These are phyloP conservation scores for Elsinoe batatas DNA, from an alignment of 2,329 filamentous ascomycete species.

Conservation along the genomic window DNA sequence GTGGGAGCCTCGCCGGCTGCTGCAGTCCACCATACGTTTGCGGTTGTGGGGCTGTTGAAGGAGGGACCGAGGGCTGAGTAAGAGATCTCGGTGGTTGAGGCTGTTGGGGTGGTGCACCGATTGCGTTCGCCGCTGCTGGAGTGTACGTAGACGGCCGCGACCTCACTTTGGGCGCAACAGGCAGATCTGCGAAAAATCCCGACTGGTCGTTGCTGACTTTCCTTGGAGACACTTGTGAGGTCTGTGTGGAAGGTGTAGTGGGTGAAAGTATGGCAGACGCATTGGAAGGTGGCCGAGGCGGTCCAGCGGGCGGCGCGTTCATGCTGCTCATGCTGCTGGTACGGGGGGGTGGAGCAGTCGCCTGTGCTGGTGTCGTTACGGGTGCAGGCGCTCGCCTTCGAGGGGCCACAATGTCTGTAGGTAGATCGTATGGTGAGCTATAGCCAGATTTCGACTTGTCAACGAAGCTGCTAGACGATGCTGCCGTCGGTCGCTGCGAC, in stretches of 20 bases:
- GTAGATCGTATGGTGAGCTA: constrained; percentile 86
- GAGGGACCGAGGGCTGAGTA: constrained; percentile 16
- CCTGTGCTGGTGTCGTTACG: constrained; percentile 29
- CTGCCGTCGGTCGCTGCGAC: constrained; percentile 11
- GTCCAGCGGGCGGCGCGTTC: constrained; percentile 14
- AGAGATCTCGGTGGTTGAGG: constrained; percentile 16
- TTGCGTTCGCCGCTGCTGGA: constrained; percentile 12
- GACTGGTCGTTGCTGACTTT: constrained; percentile 17
- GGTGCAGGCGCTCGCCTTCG: constrained; percentile 45
- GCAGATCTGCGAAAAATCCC: constrained; percentile 42
- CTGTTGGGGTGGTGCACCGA: constrained; percentile 7
- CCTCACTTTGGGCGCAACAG: constrained; percentile 33
- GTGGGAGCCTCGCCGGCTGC: constrained; percentile 33
- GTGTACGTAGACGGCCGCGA: constrained; percentile 22
- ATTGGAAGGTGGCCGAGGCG: constrained; percentile 19
- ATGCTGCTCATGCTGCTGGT: constrained; percentile 43
- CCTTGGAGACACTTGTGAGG: constrained; percentile 24
- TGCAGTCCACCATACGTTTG: constrained; percentile 26
- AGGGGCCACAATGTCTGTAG: constrained; percentile 71
- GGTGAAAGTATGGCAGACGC: constrained; percentile 31
- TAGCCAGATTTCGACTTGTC: constrained; percentile 89
- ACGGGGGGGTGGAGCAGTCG: constrained; percentile 44
- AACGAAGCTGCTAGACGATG: constrained; percentile 62
- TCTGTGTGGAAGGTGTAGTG: constrained; percentile 30
- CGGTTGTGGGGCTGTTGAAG: constrained; percentile 20